phyloP scores from a whole-genome alignment of 208 protist species.

The Trypanosoma melophagium region DNA sequence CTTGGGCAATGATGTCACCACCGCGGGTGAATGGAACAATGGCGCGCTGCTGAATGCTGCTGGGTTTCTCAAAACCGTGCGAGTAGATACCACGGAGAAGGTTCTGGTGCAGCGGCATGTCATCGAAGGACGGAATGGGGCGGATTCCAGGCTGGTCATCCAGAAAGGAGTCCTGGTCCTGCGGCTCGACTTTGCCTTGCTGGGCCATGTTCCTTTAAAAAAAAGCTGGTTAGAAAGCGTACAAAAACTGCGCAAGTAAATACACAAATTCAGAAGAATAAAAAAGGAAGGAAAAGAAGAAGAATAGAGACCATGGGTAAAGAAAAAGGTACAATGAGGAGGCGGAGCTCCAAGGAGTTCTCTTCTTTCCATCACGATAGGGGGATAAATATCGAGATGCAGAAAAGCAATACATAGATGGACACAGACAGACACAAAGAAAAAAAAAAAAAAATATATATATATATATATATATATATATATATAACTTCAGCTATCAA shows the following conservation, averaged over 20 bases:
- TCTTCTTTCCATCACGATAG: slow-evolving; percentile 38
- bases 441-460: slow-evolving; percentile 6
- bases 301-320: neutral
- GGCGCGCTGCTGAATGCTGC: slow-evolving; percentile 98
- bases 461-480: slow-evolving; percentile 5
- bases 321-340: slow-evolving; percentile 5
- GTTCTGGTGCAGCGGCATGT: slow-evolving; percentile 97
- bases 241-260: slow-evolving; percentile 30
- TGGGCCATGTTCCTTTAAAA: slow-evolving; percentile 63
- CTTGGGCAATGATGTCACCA: slow-evolving; percentile 96
- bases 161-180: slow-evolving; percentile 92
- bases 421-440: slow-evolving; percentile 13
- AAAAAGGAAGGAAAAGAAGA: slow-evolving; percentile 13
- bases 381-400: slow-evolving; percentile 36
- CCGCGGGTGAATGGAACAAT: slow-evolving; percentile 97
- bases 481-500: neutral
- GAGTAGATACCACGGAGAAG: slow-evolving; percentile 98
- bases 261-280: neutral
- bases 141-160: slow-evolving; percentile 88
- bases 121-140: slow-evolving; percentile 94
- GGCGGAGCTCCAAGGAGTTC: neutral
- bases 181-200: slow-evolving; percentile 71
- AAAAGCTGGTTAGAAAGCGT: slow-evolving; percentile 46
- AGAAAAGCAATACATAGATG: neutral
- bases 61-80: slow-evolving; percentile 99